Conservation (phyloP, 306 rosid genomes). For the Casuarina equisetifolia region DNA sequence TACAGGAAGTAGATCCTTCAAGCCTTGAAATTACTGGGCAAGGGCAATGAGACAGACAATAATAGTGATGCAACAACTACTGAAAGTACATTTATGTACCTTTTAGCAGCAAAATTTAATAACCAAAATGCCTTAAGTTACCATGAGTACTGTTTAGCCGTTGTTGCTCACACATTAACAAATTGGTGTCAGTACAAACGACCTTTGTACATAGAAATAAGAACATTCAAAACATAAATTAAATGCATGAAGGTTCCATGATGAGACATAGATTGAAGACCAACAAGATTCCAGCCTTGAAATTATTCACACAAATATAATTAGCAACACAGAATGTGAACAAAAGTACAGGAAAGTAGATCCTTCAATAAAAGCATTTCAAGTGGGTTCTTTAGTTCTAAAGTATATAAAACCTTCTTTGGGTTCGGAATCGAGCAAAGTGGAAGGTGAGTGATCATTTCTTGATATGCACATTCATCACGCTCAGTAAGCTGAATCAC, state of each 20-base stretch:
- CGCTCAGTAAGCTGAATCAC: slow-evolving; percentile 98
- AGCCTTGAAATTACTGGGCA: not conserved
- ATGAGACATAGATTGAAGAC: not conserved
- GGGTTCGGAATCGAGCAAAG: slow-evolving; percentile 93
- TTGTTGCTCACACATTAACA: not conserved
- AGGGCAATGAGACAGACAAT: slow-evolving; percentile 4
- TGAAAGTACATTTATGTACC: not conserved
- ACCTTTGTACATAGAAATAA: not conserved
- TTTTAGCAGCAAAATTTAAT: not conserved
- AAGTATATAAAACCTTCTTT: slow-evolving; percentile 59
- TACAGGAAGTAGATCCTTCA: not conserved
- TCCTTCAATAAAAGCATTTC: not conserved
- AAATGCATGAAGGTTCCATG: not conserved
- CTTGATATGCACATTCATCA: slow-evolving; percentile 99
- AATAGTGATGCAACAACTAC: not conserved
- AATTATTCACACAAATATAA: not conserved
- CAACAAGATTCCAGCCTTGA: not conserved
- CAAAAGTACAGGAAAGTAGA: not conserved
- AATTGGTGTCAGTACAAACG: not conserved
- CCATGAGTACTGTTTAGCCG: not conserved
- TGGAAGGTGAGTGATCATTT: slow-evolving; percentile 96
- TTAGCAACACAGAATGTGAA: not conserved
- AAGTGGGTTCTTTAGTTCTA: slow-evolving; percentile 4
- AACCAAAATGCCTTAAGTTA: not conserved
- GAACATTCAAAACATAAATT: not conserved